Evolutionary conservation across 805 yeast genomes (phyloP).

Genomic region (Candida nitratophila): DNA sequence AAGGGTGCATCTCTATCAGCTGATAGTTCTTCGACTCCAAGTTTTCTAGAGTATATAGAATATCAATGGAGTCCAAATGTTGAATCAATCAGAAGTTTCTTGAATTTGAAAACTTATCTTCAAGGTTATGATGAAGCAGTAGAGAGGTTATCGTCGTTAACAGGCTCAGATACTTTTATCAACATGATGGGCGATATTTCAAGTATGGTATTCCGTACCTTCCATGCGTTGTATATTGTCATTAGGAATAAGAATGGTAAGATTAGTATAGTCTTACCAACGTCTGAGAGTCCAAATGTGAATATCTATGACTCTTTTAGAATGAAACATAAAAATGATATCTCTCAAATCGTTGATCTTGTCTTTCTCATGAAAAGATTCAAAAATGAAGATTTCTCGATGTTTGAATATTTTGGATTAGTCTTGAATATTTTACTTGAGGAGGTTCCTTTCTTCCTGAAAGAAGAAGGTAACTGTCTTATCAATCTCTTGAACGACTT

Average conservation of each 20-base stretch:
- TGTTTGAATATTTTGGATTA: constrained; percentile 10
- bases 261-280: background rate
- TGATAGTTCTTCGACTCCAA: background rate
- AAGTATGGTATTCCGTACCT: constrained; percentile 17
- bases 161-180: constrained; percentile 6
- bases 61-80: constrained; percentile 10
- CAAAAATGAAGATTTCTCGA: background rate
- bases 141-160: constrained; percentile 12
- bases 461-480: constrained; percentile 9
- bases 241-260: constrained; percentile 6
- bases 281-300: background rate
- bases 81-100: constrained; percentile 15
- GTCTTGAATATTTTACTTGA: constrained; percentile 7
- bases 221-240: constrained; percentile 14
- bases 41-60: background rate
- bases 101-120: constrained; percentile 15
- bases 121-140: constrained; percentile 20
- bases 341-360: constrained; percentile 14
- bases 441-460: constrained; percentile 14
- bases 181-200: constrained; percentile 12
- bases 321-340: constrained; percentile 4
- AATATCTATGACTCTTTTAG: constrained; percentile 2
- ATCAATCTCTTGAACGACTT: background rate
- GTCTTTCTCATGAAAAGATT: constrained; percentile 11
- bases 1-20: background rate